phyloP scores from a whole-genome alignment of 306 rosid genomes.

The Malus asiatica region DNA sequence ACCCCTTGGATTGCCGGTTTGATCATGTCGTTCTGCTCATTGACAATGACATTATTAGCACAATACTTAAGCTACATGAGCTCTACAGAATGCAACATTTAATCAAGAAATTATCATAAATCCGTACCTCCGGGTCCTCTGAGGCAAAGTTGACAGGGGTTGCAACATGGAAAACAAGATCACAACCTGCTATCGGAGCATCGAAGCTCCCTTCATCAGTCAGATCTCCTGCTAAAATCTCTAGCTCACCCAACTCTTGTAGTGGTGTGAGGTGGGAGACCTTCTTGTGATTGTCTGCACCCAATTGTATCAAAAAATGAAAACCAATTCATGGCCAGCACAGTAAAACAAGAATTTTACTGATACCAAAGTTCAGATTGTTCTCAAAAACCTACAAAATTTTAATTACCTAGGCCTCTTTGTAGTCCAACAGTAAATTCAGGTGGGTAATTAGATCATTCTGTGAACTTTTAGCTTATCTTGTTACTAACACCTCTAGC shows the following conservation, averaged over 20 bases:
- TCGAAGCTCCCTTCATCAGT: constrained; percentile 55
- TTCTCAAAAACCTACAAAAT: too few species aligned
- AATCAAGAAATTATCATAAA: neutral
- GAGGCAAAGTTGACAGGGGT: constrained; percentile 79
- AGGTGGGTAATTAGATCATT: neutral
- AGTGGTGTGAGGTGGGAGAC: constrained; percentile 49
- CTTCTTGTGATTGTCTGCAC: constrained; percentile 51
- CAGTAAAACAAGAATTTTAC: neutral
- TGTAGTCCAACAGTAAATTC: neutral
- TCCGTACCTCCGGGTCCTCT: constrained; percentile 71
- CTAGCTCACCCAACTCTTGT: constrained; percentile 47
- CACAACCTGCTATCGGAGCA: constrained; percentile 61
- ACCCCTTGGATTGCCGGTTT: constrained; percentile 76
- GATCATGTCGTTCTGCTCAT: constrained; percentile 69
- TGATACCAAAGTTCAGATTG: neutral
- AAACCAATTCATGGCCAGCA: neutral
- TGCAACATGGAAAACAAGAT: constrained; percentile 77
- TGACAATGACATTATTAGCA: neutral
- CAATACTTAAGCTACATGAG: neutral
- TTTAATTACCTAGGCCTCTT: too few species aligned
- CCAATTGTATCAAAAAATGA: neutral
- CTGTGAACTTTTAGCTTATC: neutral
- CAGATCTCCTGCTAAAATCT: constrained; percentile 55
- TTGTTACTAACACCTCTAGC: neutral
- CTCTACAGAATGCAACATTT: neutral